Base-by-base conservation (phyloP, 306 rosid genomes). In the Quercus cerris region DNA sequence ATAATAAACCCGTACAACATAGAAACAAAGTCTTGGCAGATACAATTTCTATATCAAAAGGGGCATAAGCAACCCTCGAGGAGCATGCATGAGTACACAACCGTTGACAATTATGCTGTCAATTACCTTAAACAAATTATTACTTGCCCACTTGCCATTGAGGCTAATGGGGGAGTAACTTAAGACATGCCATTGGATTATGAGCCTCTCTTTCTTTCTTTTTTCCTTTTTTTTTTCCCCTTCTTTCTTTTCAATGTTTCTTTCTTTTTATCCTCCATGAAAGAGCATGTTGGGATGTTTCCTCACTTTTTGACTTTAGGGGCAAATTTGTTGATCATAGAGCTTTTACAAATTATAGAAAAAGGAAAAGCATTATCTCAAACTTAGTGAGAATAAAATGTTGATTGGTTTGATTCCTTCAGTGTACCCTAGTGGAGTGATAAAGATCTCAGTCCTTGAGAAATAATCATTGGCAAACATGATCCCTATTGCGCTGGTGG, bases 261-360 rank as follows among this genome's bases (percentile, higher is more conserved):
- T 76, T 78, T 75, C 72, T 84, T 84, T 84, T 84, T 84, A 68
- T 81, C 78, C 85, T 70, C 84, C 83, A 77, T 27, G 87, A 71
- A 84, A 68, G 78, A 84, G 77, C 93, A 87, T 85, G 87, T 68
- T 85, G 81, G 78, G 82, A 71, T 82, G 87, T 86, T 84, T 88
- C 61, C 58, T 71, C 17, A 59, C 83, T 82, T 91, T 92, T 92
- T 92, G 91, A 89, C 93, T 89, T 89, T 82, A 78, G 89, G 62
- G 89, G 84, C 90, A 73, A 83, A 87, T 76, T 85, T 77, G 89
- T 79, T 83, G 86, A 88, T 88, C 88, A 84, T 90, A 74, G 86
- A 83, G 81, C 87, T 90, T 84, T 83, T 41, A 78, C 88, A 78
- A 81, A 52, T 73, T 80, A 79, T 69, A 74, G 79, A 73, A 79